Evolutionary conservation across 225 moss, liverwort and hornwort species (phyloP).

Genomic region (Bryoerythrophyllum caledonicum): DNA sequence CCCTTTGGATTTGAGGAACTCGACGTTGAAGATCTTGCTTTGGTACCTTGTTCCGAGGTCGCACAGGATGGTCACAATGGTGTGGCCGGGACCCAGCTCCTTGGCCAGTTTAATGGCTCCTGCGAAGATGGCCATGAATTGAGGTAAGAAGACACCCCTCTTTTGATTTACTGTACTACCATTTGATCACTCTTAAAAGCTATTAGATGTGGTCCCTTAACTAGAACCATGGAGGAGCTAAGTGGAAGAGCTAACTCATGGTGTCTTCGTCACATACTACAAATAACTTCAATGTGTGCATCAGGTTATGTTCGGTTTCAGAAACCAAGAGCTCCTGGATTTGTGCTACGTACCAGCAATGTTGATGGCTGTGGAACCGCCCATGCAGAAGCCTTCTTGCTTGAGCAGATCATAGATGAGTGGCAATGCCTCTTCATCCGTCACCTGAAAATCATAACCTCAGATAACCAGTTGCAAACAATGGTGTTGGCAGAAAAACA

Average conservation of each 20-base stretch:
- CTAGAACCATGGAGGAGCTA: too few species aligned
- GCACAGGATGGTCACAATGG: slow-evolving; percentile 85
- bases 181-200: too few species aligned
- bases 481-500: neutral
- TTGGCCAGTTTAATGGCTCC: slow-evolving; percentile 90
- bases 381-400: slow-evolving; percentile 98
- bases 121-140: slow-evolving; percentile 18
- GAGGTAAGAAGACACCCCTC: too few species aligned
- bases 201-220: too few species aligned
- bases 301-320: neutral
- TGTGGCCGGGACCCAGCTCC: slow-evolving; percentile 93
- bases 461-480: neutral
- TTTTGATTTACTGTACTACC: too few species aligned
- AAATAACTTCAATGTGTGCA: too few species aligned
- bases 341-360: slow-evolving; percentile 48
- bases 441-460: slow-evolving; percentile 44
- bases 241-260: too few species aligned
- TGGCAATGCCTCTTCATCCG: slow-evolving; percentile 88
- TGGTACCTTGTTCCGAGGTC: slow-evolving; percentile 91
- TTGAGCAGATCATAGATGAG: slow-evolving; percentile 86
- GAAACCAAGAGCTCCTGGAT: neutral
- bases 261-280: too few species aligned
- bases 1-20: slow-evolving; percentile 83
- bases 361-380: slow-evolving; percentile 85
- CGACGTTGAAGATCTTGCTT: slow-evolving; percentile 80